Evolutionary conservation across 495 filamentous ascomycete genomes (phyloP).

Genomic region (Aspergillus hancockii): DNA sequence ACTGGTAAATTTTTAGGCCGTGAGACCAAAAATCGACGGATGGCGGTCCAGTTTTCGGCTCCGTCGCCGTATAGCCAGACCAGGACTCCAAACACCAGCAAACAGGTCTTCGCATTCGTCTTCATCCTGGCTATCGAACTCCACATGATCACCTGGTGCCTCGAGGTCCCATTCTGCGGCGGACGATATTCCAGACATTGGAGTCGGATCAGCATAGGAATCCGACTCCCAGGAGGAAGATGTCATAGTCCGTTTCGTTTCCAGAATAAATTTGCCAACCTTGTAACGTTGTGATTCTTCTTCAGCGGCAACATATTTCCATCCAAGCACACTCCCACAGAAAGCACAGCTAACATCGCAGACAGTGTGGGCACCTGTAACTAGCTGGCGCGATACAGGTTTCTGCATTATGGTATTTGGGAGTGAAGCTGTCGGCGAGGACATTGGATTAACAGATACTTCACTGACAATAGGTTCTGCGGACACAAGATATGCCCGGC

Average conservation of each 20-base stretch:
- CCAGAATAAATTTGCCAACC: conserved; percentile 94
- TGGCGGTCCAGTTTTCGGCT: conserved; percentile 48
- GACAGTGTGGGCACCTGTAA: conserved; percentile 73
- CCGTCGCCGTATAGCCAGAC: conserved; percentile 64
- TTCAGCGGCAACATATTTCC: conserved; percentile 90
- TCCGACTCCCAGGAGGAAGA: conserved; percentile 69
- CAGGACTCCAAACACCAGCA: conserved; percentile 78
- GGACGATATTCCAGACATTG: background rate
- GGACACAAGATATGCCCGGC: conserved; percentile 85
- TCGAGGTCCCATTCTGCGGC: background rate
- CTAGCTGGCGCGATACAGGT: conserved; percentile 69
- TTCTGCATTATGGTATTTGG: conserved; percentile 61
- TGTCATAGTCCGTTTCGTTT: conserved; percentile 71
- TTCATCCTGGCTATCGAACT: conserved; percentile 90
- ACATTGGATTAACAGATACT: conserved; percentile 33
- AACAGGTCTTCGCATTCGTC: conserved; percentile 96
- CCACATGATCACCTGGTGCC: conserved; percentile 43
- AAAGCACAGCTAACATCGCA: conserved; percentile 57
- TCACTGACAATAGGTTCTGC: conserved; percentile 28
- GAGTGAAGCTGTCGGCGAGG: conserved; percentile 34
- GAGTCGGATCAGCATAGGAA: background rate
- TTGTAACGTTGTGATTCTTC: conserved; percentile 86
- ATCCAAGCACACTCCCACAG: conserved; percentile 74
- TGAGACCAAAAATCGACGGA: conserved; percentile 30
- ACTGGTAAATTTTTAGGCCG: conserved; percentile 1